Evolutionary conservation across 108 stramenopile species (phyloP).

Genomic region (Fistulifera pelliculosa): DNA sequence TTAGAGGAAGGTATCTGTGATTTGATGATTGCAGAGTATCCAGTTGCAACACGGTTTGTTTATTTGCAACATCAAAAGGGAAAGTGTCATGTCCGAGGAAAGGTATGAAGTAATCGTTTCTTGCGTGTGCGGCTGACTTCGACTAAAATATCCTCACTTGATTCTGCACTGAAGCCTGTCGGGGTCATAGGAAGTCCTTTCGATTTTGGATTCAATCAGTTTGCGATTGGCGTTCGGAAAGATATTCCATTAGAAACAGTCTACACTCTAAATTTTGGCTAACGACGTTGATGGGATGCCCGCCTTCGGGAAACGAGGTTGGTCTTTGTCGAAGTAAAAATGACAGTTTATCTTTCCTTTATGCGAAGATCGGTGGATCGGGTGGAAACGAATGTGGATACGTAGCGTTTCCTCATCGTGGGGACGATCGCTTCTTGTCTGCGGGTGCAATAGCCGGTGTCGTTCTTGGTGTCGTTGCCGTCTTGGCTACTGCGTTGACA

Average conservation of each 20-base stretch:
- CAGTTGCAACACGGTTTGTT: conserved; percentile 19
- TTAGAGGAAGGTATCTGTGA: conserved; percentile 11
- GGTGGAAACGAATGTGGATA: conserved; percentile 28
- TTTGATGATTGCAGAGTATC: conserved; percentile 15
- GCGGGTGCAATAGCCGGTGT: not conserved
- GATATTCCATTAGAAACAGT: conserved; percentile 12
- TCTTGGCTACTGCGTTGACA: not conserved
- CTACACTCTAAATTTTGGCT: conserved; percentile 17
- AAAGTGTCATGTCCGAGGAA: conserved; percentile 10
- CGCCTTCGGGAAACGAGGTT: conserved; percentile 6
- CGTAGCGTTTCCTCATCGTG: conserved; percentile 10
- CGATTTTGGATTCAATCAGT: conserved; percentile 27
- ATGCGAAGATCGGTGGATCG: conserved; percentile 10
- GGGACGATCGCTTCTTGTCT: not conserved
- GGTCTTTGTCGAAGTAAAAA: conserved; percentile 3
- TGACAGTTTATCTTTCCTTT: conserved; percentile 12
- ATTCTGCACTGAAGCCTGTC: conserved; percentile 6
- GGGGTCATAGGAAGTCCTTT: conserved; percentile 20
- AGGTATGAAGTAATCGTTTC: conserved; percentile 1
- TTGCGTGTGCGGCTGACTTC: not conserved
- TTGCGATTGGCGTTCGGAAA: conserved; percentile 21
- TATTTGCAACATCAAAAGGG: conserved; percentile 3
- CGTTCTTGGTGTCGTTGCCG: not conserved
- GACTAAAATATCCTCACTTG: not conserved
- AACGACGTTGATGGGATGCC: conserved; percentile 20